Evolutionary conservation across 768 basidiomycete genomes (phyloP), one percentile per base, ranked within the genome.

Genomic region (Collybia nuda): DNA sequence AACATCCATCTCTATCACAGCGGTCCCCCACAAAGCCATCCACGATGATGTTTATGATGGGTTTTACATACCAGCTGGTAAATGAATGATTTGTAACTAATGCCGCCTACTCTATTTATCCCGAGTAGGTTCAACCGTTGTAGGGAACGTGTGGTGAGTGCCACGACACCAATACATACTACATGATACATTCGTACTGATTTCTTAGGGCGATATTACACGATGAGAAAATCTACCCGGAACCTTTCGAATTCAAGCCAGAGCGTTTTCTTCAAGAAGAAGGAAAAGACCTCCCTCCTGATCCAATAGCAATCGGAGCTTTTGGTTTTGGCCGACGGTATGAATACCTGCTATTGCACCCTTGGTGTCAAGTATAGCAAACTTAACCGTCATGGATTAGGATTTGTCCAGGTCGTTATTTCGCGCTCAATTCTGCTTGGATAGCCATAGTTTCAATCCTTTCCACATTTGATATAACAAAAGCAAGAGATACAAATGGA

Each of bases 301-400:
- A 38, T 15, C 39, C 47, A 18, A 45, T 39, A 8, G 21, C 39
- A 1, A 28, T 43, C 18, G 37, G 38, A 14, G 59, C 56, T 2
- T 65, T 64, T 46, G 66, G 66, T 9, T 67, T 65, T 50, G 66
- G 66, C 12, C 59, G 66, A 39, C 53, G 59, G 60, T 59, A 38
- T 6, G 46, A 11, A 14, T 3, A 32, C 9, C 32, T 11, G 9
- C 32, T 32, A 11, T 4, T 2, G 24, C 47, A 28, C 28, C 24
- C 19, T 22, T 47, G 2, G 15, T 37, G 9, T 37, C 6, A 23
- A 15, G n/a, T 14, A 21, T 36, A 6, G n/a, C 19, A 36, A 23
- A 46, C 19, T 46, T 19, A 46, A 22, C 8, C 21, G 3, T 46
- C 26, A 14, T 14, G 14, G 2, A 3, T 14, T 11, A 46, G 35